phyloP scores from a whole-genome alignment of 495 filamentous ascomycete species.

The Penicillium cinerascens region DNA sequence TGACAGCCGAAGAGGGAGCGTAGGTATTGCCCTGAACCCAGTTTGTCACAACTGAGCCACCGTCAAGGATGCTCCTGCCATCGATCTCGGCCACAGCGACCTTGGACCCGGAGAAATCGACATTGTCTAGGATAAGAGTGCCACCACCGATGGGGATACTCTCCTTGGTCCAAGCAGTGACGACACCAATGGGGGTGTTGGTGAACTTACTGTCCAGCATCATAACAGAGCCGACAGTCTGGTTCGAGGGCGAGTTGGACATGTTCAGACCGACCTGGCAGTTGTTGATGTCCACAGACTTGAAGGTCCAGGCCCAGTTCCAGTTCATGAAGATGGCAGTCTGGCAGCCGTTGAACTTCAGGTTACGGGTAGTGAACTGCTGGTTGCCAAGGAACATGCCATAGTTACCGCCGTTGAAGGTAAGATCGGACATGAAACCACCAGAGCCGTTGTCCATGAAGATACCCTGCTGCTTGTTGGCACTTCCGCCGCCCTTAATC shows the following conservation, averaged over 20 bases:
- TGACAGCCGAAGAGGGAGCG: constrained; percentile 29
- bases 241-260: constrained; percentile 57
- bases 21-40: constrained; percentile 77
- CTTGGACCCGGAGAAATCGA: constrained; percentile 62
- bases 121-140: constrained; percentile 81
- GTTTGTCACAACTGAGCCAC: constrained; percentile 64
- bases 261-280: constrained; percentile 80
- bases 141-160: constrained; percentile 64
- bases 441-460: constrained; percentile 97
- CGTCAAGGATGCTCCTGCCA: constrained; percentile 60
- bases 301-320: constrained; percentile 91
- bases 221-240: constrained; percentile 76
- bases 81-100: constrained; percentile 50
- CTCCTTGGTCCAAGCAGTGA: constrained; percentile 63
- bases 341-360: constrained; percentile 84
- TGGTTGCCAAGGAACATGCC: constrained; percentile 89
- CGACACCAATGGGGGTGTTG: constrained; percentile 68
- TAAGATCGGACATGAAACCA: constrained; percentile 83
- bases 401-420: constrained; percentile 81
- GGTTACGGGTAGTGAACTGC: constrained; percentile 90
- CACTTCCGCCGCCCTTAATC: constrained; percentile 62
- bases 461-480: constrained; percentile 80
- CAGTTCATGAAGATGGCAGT: constrained; percentile 91
- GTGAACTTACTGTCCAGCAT: constrained; percentile 76
- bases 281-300: constrained; percentile 76